Evolutionary conservation across 2,329 filamentous ascomycete species (phyloP), one percentile per base, ranked within the genome.

Genomic region (Colletotrichum cereale): DNA sequence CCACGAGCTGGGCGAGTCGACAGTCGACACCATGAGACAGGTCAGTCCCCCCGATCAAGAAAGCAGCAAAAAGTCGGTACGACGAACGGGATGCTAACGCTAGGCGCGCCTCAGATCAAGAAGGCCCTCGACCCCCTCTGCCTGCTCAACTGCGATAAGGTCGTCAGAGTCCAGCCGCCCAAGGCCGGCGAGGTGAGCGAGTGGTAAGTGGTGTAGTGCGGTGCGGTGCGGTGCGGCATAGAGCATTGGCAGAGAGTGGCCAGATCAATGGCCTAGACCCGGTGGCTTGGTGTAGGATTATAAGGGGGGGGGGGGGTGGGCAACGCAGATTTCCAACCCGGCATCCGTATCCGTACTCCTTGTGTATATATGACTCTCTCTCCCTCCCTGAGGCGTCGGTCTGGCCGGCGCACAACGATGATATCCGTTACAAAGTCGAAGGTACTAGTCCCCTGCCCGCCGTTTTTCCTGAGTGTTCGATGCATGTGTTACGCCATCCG

Each of bases 1-100:
- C 12, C 92, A 95, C 77, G 93, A 97, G 82, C 84, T 96, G 50
- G 93, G 93, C 16, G 85, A 90, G 79, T 85, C 82, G 16, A 94
- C 93, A 0, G 93, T 97, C 11, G 92, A 95, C 82, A 86, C 92
- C 29, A 97, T 97, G 93, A 88, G 93, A 81, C 93, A 92, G 86
- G 90, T 92, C 81, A 76, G 85, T 80, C 50, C 1, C 31, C 56
- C n/a, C n/a, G n/a, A 24, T 2, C 10, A 1, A 47, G 58, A 2
- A 26, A 53, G 26, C n/a, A 31, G 36, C 58, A 8, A 11, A 11
- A 21, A 18, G 12, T 8, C 21, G n/a, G 12, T 4, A 34, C 31
- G 4, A 4, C 12, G 10, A 10, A 26, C 5, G 6, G 29, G 40
- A 50, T 48, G 44, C 66, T 70, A 44, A 72, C 36, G 34, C 11